Base-by-base conservation (phyloP, 495 filamentous ascomycete species). In the Trichoderma orchidacearum region DNA sequence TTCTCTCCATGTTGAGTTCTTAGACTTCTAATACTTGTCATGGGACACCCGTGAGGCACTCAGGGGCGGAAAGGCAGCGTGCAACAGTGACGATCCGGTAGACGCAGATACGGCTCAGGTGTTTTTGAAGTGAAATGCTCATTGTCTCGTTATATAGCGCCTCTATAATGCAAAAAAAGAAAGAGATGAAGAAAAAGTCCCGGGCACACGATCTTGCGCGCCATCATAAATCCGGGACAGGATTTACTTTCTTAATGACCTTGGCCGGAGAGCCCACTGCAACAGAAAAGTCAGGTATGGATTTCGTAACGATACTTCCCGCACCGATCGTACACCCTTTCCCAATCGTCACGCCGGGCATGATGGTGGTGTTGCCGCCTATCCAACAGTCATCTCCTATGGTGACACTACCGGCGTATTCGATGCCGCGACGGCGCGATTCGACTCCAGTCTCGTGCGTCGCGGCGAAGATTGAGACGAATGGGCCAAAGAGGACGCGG, bases 371-470 rank as follows among this genome's bases (percentile, higher is more conserved):
- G 50, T 66, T 60, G 5, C 61, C 72, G 4, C 74, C 74, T 58
- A 80, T 73, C 73, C 72, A 78, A 56, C 68, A 75, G 56, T 80
- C 73, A 60, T 75, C 65, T 1, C 70, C 75, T 55, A 78, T 75
- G 0, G 29, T 53, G 51, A 70, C 60, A 29, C 61, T 61, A 34
- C 57, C 54, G 15, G 72, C 74, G 57, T 67, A 75, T 55, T 73
- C 71, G 48, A 70, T 56, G 41, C 61, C 54, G 29, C 66, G 66
- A 28, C 67, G 57, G 29, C 75, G 68, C 48, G 60, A 59, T 56
- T 68, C 61, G 18, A 75, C 65, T 18, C 70, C 67, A 6, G 70
- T 72, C 32, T 75, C 69, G 57, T 80, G 76, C 28, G 70, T 76
- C 0, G 70, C 74, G 5, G 70, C 69, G 45, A 70, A 67, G 51